Evolutionary conservation across 2,329 filamentous ascomycete species (phyloP).

Genomic region (Paecilomyces fulvus): DNA sequence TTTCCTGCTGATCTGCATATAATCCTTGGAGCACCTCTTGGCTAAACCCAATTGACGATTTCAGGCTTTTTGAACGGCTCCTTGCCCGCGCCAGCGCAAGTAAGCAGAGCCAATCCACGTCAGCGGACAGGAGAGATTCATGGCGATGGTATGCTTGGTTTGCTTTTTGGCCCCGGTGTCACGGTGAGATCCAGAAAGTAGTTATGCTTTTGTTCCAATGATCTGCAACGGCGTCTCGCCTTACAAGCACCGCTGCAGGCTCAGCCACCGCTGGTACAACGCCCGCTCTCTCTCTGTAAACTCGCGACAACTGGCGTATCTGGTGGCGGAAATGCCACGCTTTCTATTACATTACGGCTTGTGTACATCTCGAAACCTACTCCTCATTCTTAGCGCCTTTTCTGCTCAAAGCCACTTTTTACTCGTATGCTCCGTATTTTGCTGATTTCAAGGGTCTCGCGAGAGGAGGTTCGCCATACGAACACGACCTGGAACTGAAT

Average conservation of each 20-base stretch:
- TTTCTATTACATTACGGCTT: background rate
- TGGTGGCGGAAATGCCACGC: background rate
- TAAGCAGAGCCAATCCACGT: background rate
- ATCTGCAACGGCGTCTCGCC: background rate
- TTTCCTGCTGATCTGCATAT: background rate
- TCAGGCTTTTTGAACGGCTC: background rate
- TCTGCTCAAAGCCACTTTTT: background rate
- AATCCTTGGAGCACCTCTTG: background rate
- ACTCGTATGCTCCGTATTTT: background rate
- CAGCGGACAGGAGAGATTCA: background rate
- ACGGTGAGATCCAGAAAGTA: background rate
- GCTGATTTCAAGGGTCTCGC: background rate
- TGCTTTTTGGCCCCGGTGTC: background rate
- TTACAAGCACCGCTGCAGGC: background rate
- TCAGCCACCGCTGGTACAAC: conserved; percentile 1
- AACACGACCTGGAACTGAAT: background rate
- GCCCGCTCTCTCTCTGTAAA: background rate
- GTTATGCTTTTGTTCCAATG: background rate
- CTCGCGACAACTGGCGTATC: background rate
- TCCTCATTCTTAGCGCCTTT: background rate
- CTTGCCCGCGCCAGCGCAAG: background rate
- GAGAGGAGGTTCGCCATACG: background rate
- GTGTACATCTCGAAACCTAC: background rate
- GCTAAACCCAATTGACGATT: background rate
- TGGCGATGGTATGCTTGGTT: background rate